Conservation (phyloP, 2,329 filamentous ascomycete species). For the Drechmeria coniospora region DNA sequence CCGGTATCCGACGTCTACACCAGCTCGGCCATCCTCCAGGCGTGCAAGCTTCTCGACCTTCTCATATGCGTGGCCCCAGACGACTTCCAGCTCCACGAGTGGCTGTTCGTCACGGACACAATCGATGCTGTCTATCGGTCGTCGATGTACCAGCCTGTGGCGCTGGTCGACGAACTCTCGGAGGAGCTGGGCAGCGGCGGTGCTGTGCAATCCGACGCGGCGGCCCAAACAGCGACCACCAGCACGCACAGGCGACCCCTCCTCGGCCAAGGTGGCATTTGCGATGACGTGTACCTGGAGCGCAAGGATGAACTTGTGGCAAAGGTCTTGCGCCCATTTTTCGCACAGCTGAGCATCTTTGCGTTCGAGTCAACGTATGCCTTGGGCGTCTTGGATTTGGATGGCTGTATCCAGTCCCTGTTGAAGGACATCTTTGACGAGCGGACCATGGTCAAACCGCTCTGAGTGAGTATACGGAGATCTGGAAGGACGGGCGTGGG, state of each 20-base stretch:
- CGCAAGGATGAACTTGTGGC: conserved; percentile 54
- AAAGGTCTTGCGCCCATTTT: conserved; percentile 72
- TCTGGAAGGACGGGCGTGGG: too few species aligned
- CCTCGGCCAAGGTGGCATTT: conserved; percentile 36
- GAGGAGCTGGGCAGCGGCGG: conserved; percentile 48
- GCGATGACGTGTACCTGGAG: conserved; percentile 40
- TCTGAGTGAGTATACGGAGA: conserved; percentile 20
- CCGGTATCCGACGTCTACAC: conserved; percentile 56
- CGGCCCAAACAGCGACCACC: conserved; percentile 19
- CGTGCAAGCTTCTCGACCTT: conserved; percentile 83
- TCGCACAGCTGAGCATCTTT: conserved; percentile 81
- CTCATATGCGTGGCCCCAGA: conserved; percentile 79
- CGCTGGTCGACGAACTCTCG: conserved; percentile 71
- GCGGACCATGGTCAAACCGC: conserved; percentile 46
- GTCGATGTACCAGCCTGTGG: conserved; percentile 49
- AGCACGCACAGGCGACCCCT: conserved; percentile 30
- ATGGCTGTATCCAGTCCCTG: conserved; percentile 46
- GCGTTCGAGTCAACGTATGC: conserved; percentile 88
- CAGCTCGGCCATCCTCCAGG: conserved; percentile 66
- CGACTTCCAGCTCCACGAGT: conserved; percentile 96
- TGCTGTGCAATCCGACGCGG: conserved; percentile 18
- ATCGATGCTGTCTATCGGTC: conserved; percentile 89
- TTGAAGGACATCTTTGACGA: conserved; percentile 70
- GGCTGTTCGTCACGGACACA: conserved; percentile 94
- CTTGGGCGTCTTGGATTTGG: conserved; percentile 55